Evolutionary conservation across 2,329 filamentous ascomycete genomes (phyloP), one percentile per base, ranked within the genome.

Genomic region (Knufia fluminis): DNA sequence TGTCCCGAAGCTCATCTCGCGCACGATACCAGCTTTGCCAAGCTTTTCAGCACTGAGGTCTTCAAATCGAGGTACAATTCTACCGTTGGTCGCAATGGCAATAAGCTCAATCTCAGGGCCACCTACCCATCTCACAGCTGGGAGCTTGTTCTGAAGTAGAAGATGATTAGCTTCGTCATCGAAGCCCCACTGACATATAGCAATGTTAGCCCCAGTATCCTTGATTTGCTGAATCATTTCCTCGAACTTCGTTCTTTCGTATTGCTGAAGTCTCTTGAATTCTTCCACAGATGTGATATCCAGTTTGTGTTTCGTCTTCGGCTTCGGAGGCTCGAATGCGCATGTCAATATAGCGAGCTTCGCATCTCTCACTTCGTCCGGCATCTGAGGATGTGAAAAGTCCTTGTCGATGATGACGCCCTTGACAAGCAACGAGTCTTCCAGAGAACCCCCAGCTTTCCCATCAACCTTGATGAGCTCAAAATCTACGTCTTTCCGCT

Each of bases 181-280:
- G 65, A 98, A 98, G 59, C 92, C 92, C 92, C 94, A 98, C 68
- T 98, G 94, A 72, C 92, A 98, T 64, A 98, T 95, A 56, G 90
- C 92, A 53, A 98, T 78, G 72, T 98, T 98, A 57, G 92, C 92
- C 54, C 92, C 92, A 0, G 91, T 94, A 62, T 86, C 86, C 74
- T 98, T 98, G 75, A 98, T 92, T 71, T 96, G 86, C 66, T 94
- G 78, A 61, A 98, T 96, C 92, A 98, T 98, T 73, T 97, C 91
- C 52, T 87, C 79, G 66, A 98, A 98, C 73, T 97, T 98, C 66
- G 87, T 85, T 61, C 83, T 83, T 72, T 98, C 92, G 72, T 98
- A 98, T 60, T 78, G 86, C 66, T 98, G 92, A 57, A 98, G 74
- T 72, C 94, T 92, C 77, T 94, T 96, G 77, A 95, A 98, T 73